Percentiles rank a stretch among this genome's conserved stretches.
phyloP scores from a whole-genome alignment of 1,139 yeast genomes.

The Candida sp. region DNA sequence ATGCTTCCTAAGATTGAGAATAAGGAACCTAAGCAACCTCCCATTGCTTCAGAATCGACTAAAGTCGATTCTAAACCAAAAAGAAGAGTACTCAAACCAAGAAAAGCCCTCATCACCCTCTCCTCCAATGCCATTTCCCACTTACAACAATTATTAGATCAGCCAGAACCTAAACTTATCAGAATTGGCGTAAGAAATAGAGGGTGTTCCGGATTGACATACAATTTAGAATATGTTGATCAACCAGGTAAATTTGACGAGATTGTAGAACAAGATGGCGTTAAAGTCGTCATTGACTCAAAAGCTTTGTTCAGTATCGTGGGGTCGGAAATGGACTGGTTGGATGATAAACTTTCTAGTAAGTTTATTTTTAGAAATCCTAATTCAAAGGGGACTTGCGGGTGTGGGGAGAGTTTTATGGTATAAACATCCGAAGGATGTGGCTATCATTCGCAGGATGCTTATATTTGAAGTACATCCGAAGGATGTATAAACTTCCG shows the following conservation, averaged over 20 bases:
- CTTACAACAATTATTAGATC: constrained; percentile 60
- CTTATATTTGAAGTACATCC: too few relatives aligned
- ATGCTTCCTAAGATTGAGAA: not conserved
- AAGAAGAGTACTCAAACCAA: constrained; percentile 72
- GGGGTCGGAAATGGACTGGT: constrained; percentile 98
- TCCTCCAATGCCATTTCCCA: constrained; percentile 74
- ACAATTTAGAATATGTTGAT: constrained; percentile 85
- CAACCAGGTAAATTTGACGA: constrained; percentile 94
- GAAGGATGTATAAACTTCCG: too few relatives aligned
- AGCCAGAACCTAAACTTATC: constrained; percentile 85
- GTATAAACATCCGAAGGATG: constrained; percentile 39
- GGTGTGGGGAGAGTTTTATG: constrained; percentile 98
- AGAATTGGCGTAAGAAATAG: constrained; percentile 93
- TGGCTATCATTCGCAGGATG: too few relatives aligned
- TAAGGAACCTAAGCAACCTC: not conserved
- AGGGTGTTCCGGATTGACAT: constrained; percentile 95
- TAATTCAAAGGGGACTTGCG: constrained; percentile 96
- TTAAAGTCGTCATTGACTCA: constrained; percentile 88
- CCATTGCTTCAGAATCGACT: not conserved
- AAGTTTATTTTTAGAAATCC: constrained; percentile 93
- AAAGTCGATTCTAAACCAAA: constrained; percentile 18
- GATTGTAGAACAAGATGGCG: constrained; percentile 88
- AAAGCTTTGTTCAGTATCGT: constrained; percentile 94
- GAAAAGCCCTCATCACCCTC: constrained; percentile 81
- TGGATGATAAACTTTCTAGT: constrained; percentile 86